Percentiles rank a stretch among this genome's conserved stretches.
Evolutionary conservation across 768 basidiomycete genomes (phyloP).

Genomic region (Auriculariales sp.): DNA sequence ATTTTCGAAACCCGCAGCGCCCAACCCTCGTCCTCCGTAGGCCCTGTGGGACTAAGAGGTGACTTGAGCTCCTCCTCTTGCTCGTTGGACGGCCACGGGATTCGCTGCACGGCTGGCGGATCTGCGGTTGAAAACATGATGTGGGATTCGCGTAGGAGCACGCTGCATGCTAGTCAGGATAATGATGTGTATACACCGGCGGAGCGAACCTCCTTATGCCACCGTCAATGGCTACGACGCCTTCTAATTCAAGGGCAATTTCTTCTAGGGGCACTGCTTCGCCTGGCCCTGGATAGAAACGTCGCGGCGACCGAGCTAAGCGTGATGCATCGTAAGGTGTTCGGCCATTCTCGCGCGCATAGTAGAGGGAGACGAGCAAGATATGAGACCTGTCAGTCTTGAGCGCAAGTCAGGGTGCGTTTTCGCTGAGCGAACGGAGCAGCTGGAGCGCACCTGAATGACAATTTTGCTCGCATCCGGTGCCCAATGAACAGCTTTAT

Average conservation of each 20-base stretch:
- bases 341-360: conserved; percentile 28
- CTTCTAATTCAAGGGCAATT: conserved; percentile 60
- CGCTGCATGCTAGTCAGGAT: conserved; percentile 24
- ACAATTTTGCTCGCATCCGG: conserved; percentile 68
- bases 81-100: conserved; percentile 54
- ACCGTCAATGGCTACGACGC: conserved; percentile 69
- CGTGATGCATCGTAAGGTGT: conserved; percentile 39
- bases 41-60: not conserved
- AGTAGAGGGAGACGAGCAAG: conserved; percentile 55
- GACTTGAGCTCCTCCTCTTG: conserved; percentile 17
- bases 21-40: not conserved
- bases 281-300: conserved; percentile 68
- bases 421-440: not conserved
- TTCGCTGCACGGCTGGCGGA: conserved; percentile 66
- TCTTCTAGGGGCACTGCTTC: conserved; percentile 58
- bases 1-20: not conserved
- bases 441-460: conserved; percentile 43
- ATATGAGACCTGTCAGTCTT: conserved; percentile 78
- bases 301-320: conserved; percentile 42
- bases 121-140: conserved; percentile 60
- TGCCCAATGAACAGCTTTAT: conserved; percentile 62
- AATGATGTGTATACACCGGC: not conserved
- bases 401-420: too few relatives aligned
- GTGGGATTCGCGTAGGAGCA: conserved; percentile 57
- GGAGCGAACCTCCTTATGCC: conserved; percentile 45